Evolutionary conservation across 495 filamentous ascomycete species (phyloP), one percentile per base, ranked within the genome.

Genomic region (Aspergillus conjunctus): DNA sequence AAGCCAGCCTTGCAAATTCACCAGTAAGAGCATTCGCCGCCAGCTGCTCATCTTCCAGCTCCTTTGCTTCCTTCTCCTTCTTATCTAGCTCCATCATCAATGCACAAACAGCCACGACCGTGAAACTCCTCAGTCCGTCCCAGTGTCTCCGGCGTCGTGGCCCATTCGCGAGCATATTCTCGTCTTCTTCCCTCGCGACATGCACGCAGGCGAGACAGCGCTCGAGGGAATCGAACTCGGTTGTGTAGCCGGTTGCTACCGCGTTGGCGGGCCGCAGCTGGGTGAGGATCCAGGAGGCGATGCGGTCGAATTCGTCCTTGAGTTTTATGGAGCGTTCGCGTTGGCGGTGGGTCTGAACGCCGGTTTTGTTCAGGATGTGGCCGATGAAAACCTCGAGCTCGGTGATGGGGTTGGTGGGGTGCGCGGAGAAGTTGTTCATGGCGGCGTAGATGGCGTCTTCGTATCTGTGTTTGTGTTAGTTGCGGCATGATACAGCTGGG

Each of bases 331-430:
- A 87, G 3, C 69, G 71, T 49, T 93, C 90, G 45, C 85, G 84
- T 59, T 91, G 86, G 1, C 84, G 77, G 52, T 74, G 79, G 15
- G 77, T 85, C 60, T 85, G 84, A 4, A 71, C 71, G 26, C 86
- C 85, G 0, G 71, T 77, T 49, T 81, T 86, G 57, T 87, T 90
- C 20, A 93, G 72, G 52, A 95, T 88, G 43, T 78, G 83, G 30
- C 91, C 90, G 32, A 84, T 80, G 68, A 93, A 91, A 21, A 90
- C 88, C 73, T 96, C 91, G 11, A 88, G 69, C 67, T 96, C 91
- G 4, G 71, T 83, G 11, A 95, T 75, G 14, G 77, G 78, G 26
- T 83, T 77, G 41, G 67, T 69, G 0, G 84, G 83, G 31, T 87
- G 79, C 4, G 85, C 80, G 0, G 84, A 84, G 67, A 83, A 87